Percentiles rank a stretch among this genome's conserved stretches.
Evolutionary conservation across 2,329 filamentous ascomycete genomes (phyloP).

Genomic region (Cercospora sesami): DNA sequence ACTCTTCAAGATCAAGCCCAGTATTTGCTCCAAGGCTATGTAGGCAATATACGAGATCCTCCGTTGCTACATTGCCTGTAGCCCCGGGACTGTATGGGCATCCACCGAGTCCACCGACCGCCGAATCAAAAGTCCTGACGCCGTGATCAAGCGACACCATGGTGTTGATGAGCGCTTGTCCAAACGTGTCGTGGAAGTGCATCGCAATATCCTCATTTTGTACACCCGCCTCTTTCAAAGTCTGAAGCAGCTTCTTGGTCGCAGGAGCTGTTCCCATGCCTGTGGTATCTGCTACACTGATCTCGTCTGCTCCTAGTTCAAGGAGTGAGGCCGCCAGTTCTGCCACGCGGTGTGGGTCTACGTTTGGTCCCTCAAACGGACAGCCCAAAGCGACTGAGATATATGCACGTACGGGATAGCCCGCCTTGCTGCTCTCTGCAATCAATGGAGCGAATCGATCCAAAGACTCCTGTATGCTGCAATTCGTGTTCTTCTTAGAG

Average conservation of each 20-base stretch:
- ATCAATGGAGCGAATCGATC: conserved; percentile 70
- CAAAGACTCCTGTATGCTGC: conserved; percentile 72
- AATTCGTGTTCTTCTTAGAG: conserved; percentile 79
- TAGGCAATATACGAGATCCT: conserved; percentile 76
- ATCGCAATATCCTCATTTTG: conserved; percentile 68
- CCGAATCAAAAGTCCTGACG: conserved; percentile 75
- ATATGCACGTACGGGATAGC: conserved; percentile 72
- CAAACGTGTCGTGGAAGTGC: conserved; percentile 89
- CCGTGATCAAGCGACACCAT: conserved; percentile 75
- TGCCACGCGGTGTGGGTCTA: conserved; percentile 60
- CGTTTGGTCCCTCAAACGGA: conserved; percentile 68
- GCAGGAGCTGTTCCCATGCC: conserved; percentile 82
- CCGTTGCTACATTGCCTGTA: conserved; percentile 81
- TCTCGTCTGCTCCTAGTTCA: conserved; percentile 87
- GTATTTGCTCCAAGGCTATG: conserved; percentile 73
- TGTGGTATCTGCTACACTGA: conserved; percentile 85
- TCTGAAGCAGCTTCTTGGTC: conserved; percentile 64
- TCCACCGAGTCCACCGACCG: conserved; percentile 77
- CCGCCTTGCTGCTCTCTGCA: conserved; percentile 62
- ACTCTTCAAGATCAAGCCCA: conserved; percentile 66
- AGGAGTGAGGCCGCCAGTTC: conserved; percentile 65
- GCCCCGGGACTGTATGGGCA: conserved; percentile 84
- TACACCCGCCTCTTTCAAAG: conserved; percentile 66
- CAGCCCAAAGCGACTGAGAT: conserved; percentile 80
- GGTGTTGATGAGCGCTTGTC: conserved; percentile 79